phyloP scores from a whole-genome alignment of 306 rosid species.

The Ammopiptanthus mongolicus region DNA sequence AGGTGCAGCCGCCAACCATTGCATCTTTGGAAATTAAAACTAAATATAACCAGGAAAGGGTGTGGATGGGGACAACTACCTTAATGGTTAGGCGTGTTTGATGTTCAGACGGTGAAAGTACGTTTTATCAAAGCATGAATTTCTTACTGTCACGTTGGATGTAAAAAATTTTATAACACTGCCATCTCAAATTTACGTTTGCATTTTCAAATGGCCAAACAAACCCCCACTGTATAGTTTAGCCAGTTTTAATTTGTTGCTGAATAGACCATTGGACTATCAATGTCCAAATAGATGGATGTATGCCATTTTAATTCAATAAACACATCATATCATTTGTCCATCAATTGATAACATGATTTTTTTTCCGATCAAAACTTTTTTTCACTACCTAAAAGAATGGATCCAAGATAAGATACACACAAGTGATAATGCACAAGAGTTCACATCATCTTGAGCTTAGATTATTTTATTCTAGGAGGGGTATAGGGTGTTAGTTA shows the following conservation, averaged over 20 bases:
- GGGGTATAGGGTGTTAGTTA: too few species aligned
- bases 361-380: background rate
- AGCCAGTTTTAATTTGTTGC: background rate
- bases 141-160: too few species aligned
- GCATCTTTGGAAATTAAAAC: background rate
- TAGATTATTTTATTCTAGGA: too few species aligned
- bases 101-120: too few species aligned
- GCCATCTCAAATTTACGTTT: too few species aligned
- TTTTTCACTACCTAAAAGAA: background rate
- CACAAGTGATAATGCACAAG: too few species aligned
- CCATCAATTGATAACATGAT: background rate
- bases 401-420: too few species aligned
- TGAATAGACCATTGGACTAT: slow-evolving; percentile 8
- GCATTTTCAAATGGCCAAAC: too few species aligned
- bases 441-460: too few species aligned
- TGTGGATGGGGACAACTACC: background rate
- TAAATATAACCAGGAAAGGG: background rate
- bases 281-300: background rate
- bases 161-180: too few species aligned
- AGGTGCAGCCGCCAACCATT: background rate
- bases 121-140: too few species aligned
- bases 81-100: background rate
- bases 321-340: background rate
- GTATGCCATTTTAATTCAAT: background rate
- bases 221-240: too few species aligned